Base-by-base conservation (phyloP, 352 stramenopile genomes). In the Globisporangium acanthophoron region DNA sequence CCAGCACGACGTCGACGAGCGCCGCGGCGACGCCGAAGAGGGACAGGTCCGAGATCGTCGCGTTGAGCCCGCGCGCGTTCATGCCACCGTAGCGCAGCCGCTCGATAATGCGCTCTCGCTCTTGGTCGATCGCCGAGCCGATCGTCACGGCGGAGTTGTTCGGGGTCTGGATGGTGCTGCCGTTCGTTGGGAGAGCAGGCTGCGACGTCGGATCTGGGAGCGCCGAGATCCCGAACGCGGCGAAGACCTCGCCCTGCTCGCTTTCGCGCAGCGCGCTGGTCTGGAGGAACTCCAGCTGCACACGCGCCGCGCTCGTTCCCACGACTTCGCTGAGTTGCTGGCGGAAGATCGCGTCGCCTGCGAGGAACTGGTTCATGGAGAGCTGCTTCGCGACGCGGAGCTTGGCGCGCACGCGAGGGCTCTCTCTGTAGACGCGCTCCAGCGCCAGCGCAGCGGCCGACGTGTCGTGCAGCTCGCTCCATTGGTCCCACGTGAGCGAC, bases 261-360 rank as follows among this genome's bases (percentile, higher is more conserved):
- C 29, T 50, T 18, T 61, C 65, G 15, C 54, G 31, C 12, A 57
- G 31, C 3, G 45, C 61, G 16, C 43, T 68, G 9, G 68, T 75
- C 52, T 75, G 60, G 0, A 75, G n/a, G 43, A 62, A 72, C 50
- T 72, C 68, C 24, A 75, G 13, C 5, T 59, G 18, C 11, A 75
- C 48, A 18, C 65, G 68, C 21, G 58, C 56, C 3, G 49, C 11
- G 3, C 33, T 45, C 21, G 67, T 60, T 15, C 54, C 55, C 0
- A 49, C 58, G 45, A 75, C 41, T n/a, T 69, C 61, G 20, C 64
- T 70, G n/a, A 75, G 46, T 20, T 63, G 68, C 29, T 70, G 61
- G 2, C 60, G 64, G 5, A 72, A 41, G 3, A 66, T 64, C n/a
- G 33, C 55, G 39, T 75, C 64, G 8, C 48, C 59, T 16, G 46